Evolutionary conservation across 495 filamentous ascomycete species (phyloP).

Genomic region (Astrocystis sublimbata): DNA sequence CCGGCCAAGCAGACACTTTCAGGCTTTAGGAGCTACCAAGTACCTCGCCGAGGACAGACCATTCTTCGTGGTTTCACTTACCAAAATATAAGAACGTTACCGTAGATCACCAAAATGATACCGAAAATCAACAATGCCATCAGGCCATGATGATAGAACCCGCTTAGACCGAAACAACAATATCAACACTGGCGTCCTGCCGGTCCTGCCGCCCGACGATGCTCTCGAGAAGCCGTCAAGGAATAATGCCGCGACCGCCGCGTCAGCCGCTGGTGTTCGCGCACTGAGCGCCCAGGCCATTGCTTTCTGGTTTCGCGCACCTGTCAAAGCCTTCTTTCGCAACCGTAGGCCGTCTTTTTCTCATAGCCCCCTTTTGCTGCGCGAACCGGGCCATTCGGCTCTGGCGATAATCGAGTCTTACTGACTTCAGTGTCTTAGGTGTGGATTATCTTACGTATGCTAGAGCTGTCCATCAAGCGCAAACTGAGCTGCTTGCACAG

Average conservation of each 20-base stretch:
- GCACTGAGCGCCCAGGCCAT: conserved; percentile 76
- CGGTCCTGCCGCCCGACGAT: conserved; percentile 39
- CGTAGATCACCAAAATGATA: conserved; percentile 34
- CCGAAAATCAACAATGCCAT: conserved; percentile 32
- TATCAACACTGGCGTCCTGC: conserved; percentile 38
- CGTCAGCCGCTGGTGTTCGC: conserved; percentile 76
- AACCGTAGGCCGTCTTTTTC: too few species aligned
- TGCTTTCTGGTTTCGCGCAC: conserved; percentile 86
- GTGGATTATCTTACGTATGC: conserved; percentile 72
- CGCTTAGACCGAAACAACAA: conserved; percentile 21
- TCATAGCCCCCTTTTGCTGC: too few species aligned
- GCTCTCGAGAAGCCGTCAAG: conserved; percentile 46
- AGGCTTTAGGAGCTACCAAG: too few species aligned
- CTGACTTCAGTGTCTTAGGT: too few species aligned
- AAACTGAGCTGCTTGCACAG: conserved; percentile 24
- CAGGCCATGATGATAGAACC: conserved; percentile 31
- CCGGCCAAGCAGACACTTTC: too few species aligned
- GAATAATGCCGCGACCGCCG: conserved; percentile 71
- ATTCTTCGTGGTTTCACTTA: not conserved
- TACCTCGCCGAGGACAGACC: not conserved
- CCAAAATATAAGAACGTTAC: not conserved
- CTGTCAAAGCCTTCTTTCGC: conserved; percentile 86
- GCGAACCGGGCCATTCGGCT: too few species aligned
- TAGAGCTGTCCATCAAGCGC: conserved; percentile 42
- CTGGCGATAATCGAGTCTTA: too few species aligned